Evolutionary conservation across 768 basidiomycete genomes (phyloP).

Genomic region (Cyathus striatus): DNA sequence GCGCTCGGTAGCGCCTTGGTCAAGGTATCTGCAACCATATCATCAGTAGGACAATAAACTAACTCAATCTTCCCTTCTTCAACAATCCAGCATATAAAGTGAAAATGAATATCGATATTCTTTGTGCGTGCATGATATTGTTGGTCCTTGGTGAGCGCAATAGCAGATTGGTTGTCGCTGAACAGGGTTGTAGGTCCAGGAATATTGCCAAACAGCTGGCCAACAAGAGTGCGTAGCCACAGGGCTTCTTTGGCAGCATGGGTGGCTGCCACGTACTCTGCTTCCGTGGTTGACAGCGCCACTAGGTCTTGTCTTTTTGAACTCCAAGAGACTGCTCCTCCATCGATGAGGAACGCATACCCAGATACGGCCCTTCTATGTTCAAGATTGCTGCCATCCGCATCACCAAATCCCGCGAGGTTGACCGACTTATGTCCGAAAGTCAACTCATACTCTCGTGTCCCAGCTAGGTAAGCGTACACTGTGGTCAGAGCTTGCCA

Average conservation of each 20-base stretch:
- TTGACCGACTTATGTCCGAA: neutral
- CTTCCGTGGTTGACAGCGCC: constrained; percentile 3
- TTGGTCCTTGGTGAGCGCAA: neutral
- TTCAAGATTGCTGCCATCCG: neutral
- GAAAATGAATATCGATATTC: neutral
- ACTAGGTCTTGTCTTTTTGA: neutral
- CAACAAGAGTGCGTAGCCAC: neutral
- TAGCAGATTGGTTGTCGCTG: neutral
- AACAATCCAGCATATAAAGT: neutral
- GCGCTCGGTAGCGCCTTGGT: neutral
- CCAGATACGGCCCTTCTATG: neutral
- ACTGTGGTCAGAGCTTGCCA: neutral
- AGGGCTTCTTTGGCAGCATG: neutral
- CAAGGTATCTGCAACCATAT: neutral
- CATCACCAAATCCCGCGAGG: neutral
- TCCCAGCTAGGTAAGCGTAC: no score
- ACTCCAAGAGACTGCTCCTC: neutral
- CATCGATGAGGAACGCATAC: neutral
- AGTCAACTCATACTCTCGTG: neutral
- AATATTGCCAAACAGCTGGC: neutral
- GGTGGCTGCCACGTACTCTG: constrained; percentile 2
- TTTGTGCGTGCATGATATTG: neutral
- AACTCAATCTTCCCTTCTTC: neutral
- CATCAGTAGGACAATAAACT: neutral
- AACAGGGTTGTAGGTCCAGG: neutral